Base-by-base conservation (phyloP, 2,329 filamentous ascomycete species). In the Hymenoscyphus infarciens region DNA sequence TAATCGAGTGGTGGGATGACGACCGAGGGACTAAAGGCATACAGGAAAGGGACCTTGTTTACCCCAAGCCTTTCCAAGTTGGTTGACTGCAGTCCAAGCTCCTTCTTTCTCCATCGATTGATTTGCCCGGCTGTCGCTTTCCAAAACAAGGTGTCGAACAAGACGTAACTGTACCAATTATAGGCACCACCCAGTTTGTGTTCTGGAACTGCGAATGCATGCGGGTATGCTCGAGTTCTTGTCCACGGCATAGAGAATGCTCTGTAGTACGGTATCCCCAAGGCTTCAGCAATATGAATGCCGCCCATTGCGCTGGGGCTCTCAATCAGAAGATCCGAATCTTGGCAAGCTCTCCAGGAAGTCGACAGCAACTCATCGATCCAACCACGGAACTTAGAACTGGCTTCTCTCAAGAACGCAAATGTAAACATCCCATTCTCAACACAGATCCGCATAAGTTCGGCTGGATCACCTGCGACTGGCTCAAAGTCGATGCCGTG, bases 211-310 rank as follows among this genome's bases (percentile, higher is more conserved):
- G 94, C 89, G 76, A 99, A 99, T 0, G 95, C 95, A 76, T 99
- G 95, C 2, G 95, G 95, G 71, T 99, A 99, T 0, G 94, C 92
- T 60, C 95, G 84, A 16, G 95, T 99, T 57, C 93, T 87, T 0
- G 95, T 97, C 95, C 95, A 99, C 0, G 95, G 95, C 95, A 99
- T 99, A 19, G 92, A 96, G 74, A 99, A 99, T 0, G 93, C 94
- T 61, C 95, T 87, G 79, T 98, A 98, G 75, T 99, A 99, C 0
- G 95, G 95, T 54, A 99, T 96, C 15, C 86, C 83, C 1, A 99
- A 82, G 27, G 92, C 92, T 77, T 99, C 95, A 1, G 95, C 95
- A 68, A 99, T 96, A 75, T 99, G 95, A 60, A 99, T 97, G 29
- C 95, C 95, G 0, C 90, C 92, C 95, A 99, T 99, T 15, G 95